Evolutionary conservation across 2,329 filamentous ascomycete species (phyloP).

Genomic region (Ophiostoma sp.): DNA sequence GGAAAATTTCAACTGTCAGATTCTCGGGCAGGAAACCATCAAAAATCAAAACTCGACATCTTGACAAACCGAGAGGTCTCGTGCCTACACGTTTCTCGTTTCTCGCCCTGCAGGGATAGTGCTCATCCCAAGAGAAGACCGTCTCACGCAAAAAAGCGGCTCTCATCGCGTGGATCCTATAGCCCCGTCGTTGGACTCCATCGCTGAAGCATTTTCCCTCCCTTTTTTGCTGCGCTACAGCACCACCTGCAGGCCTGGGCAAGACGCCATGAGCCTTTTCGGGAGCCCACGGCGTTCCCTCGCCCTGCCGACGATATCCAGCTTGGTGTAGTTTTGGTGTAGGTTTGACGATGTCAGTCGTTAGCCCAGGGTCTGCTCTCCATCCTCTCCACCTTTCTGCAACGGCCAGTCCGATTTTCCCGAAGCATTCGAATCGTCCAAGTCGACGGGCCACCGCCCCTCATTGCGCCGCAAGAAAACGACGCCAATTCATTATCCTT

Average conservation of each 20-base stretch:
- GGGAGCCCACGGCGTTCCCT: not conserved
- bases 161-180: not conserved
- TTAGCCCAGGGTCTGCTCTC: not conserved
- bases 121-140: not conserved
- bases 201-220: not conserved
- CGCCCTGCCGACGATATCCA: not conserved
- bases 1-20: not conserved
- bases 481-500: not conserved
- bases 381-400: conserved; percentile 13
- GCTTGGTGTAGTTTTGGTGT: too few relatives aligned
- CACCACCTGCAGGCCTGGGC: not conserved
- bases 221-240: not conserved
- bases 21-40: not conserved
- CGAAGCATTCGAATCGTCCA: not conserved
- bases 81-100: not conserved
- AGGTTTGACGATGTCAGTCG: not conserved
- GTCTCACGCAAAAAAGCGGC: conserved; percentile 2
- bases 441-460: not conserved
- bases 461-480: not conserved
- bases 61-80: not conserved
- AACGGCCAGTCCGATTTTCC: not conserved
- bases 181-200: not conserved
- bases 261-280: not conserved
- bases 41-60: not conserved
- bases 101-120: not conserved